These are phyloP conservation scores for Balansia obtecta DNA, from an alignment of 2,329 filamentous ascomycete species.

Conservation along the genomic window DNA sequence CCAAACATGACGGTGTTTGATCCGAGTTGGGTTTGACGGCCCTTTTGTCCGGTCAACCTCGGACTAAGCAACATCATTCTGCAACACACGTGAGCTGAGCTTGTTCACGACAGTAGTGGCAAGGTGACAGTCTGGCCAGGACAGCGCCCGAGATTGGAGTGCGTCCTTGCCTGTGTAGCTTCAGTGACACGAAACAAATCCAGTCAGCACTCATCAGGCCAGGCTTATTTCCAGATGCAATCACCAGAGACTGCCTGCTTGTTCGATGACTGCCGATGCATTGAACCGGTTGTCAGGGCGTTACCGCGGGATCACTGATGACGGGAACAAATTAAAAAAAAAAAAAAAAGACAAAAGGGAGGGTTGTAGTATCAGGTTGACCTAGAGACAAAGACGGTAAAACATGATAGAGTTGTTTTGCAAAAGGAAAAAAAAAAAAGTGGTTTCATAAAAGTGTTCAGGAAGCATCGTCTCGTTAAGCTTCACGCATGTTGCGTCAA, in stretches of 20 bases:
- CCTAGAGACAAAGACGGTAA: background rate
- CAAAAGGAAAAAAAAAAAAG: constrained; percentile 3
- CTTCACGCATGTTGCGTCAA: constrained; percentile 12
- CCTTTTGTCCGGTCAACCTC: background rate
- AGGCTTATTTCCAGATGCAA: background rate
- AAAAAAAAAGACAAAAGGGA: background rate
- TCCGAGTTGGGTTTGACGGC: background rate
- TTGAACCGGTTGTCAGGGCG: background rate
- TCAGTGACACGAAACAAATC: too few relatives aligned
- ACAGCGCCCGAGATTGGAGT: too few relatives aligned
- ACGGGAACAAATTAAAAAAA: background rate
- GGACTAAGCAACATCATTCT: background rate
- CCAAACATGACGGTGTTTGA: background rate
- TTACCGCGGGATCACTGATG: background rate
- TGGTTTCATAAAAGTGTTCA: constrained; percentile 5
- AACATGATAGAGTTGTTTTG: constrained; percentile 9
- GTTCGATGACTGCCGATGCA: background rate
- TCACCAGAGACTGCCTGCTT: background rate
- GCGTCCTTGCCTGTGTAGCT: too few relatives aligned
- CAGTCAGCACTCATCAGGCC: background rate
- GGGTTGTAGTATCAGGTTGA: constrained; percentile 1
- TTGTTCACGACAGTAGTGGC: too few relatives aligned
- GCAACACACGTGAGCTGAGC: background rate
- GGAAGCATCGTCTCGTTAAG: constrained; percentile 1
- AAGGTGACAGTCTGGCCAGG: too few relatives aligned